Evolutionary conservation across 805 yeast species (phyloP), one percentile per base, ranked within the genome.

Genomic region (Henningerozyma blattae): DNA sequence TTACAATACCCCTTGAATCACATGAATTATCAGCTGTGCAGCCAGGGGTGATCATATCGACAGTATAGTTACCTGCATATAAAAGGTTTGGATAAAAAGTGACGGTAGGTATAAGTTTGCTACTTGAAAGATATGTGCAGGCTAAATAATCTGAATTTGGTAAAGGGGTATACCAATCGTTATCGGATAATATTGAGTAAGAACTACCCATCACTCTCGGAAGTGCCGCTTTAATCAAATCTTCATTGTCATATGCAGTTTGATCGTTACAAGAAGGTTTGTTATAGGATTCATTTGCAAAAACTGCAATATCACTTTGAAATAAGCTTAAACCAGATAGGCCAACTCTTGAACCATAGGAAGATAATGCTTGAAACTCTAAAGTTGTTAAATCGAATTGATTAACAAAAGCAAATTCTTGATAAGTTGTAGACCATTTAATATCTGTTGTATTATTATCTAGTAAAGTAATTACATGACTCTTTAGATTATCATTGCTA

Each of bases 31-130:
- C 94, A 3, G 45, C 52, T 1, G 54, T 34, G 59, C 98, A 91
- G 0, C 97, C 97, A 0, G 95, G 95, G 1, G 98, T 91, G 46
- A 72, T 78, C 32, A 87, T 46, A 34, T 72, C 61, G 17, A 91
- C 64, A 0, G 83, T 63, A 54, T 85, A 91, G 38, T 74, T 65
- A 8, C 96, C 96, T 0, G 83, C 64, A 41, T 72, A 68, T 1
- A 80, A 63, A 15, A 85, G 70, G 43, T 77, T 77, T 8, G 95
- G 84, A 36, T 67, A 65, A 48, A 77, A 76, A 1, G 67, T 62
- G 8, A 58, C 55, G n/a, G 49, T 49, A 5, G 69, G 59, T 4
- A 51, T 36, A 3, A 53, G 52, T 19, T 54, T 46, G 31, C 41
- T 4, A 42, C 41, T 4, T 9, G 65, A 52, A 3, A 51, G 42